Base-by-base conservation (phyloP, 164 flowering plant genomes). In the Piper betle region DNA sequence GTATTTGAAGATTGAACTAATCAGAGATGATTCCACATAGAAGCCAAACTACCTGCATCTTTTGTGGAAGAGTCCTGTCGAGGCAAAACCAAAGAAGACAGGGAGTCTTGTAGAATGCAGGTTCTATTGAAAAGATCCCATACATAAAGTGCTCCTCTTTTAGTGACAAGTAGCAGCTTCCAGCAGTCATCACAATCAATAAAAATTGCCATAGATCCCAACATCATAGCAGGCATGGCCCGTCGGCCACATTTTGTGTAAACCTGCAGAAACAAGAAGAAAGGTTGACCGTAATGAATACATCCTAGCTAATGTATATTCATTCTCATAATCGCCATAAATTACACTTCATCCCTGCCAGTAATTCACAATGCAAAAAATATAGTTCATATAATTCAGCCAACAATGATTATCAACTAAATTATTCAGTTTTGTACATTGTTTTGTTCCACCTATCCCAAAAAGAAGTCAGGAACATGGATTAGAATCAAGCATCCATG, bases 191-290 rank as follows among this genome's bases (percentile, higher is more conserved):
- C 96, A 75, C 99, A 94, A 64, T 94, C 99, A 10, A 91, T 73
- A 67, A 94, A 94, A 46, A 84, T 81, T 60, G 97, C 88, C 15
- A 92, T 81, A 60, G 99, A 91, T 50, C 99, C 99, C 84, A 75
- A 76, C 96, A 94, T 85, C 90, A 94, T 87, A 52, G 90, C 79
- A 58, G 99, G 99, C 86, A 94, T 80, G 42, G 96, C 84, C 39
- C 99, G 91, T 72, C 99, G 84, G 67, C 99, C 99, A 64, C 96
- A 88, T 64, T 84, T 88, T 37, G 96, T 88, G 74, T 94, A 94
- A 60, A 94, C 81, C 99, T 94, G 33, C 39, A 12, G 41, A 42
- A 41, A 20, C 15, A 63, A 5, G 11, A 39, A 62, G 17, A 58
- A 6, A 37, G 8, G 25, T 11, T 6, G 7, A 57, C 33, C 13